Conservation (phyloP, 345 rosid genomes). For the Acer campestre region DNA sequence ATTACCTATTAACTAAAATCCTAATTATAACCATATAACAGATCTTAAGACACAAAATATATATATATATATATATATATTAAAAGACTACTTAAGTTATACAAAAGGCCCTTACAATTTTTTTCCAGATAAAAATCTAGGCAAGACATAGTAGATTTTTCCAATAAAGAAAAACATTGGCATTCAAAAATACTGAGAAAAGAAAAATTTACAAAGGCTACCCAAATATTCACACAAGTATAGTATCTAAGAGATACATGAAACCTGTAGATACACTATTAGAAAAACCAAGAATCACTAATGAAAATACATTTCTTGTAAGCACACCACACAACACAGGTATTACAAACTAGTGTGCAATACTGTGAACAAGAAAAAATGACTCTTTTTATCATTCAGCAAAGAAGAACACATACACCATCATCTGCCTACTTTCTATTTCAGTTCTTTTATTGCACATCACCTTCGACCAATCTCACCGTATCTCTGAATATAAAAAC, state of each 20-base stretch:
- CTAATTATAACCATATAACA: no score
- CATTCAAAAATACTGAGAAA: no score
- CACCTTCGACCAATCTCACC: neutral
- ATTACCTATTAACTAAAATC: no score
- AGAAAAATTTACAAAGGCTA: neutral
- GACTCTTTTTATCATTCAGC: neutral
- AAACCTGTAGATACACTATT: neutral
- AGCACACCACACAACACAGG: neutral
- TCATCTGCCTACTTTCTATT: constrained; percentile 5
- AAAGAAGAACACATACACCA: neutral
- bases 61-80: no score
- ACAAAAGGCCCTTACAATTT: no score
- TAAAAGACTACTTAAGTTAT: no score
- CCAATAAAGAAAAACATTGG: neutral
- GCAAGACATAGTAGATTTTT: neutral
- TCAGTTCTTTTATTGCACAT: neutral
- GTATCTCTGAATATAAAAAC: neutral
- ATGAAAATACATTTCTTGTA: neutral
- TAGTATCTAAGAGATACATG: neutral
- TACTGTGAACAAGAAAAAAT: neutral
- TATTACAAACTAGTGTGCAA: neutral
- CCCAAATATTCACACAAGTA: neutral
- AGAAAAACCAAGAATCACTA: neutral
- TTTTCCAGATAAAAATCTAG: neutral
- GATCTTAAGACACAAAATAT: no score